These are phyloP conservation scores for Alternaria infectoria DNA, from an alignment of 2,329 filamentous ascomycete species.

Conservation along the genomic window DNA sequence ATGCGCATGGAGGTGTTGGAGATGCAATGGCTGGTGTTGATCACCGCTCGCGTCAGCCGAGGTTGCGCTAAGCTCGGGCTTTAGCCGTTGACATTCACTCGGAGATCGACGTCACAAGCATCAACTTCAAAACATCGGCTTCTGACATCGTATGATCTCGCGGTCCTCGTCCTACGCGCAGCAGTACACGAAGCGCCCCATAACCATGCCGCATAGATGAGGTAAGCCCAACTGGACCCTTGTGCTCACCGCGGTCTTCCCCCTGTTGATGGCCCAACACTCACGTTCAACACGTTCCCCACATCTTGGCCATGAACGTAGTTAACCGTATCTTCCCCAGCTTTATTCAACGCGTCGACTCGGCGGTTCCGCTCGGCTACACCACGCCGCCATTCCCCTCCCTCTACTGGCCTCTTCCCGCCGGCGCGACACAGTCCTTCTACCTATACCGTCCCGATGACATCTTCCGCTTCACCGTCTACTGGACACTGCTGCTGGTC, in stretches of 20 bases:
- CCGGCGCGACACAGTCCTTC: slow-evolving; percentile 61
- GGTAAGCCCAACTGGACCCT: slow-evolving; percentile 20
- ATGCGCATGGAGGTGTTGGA: slow-evolving; percentile 3
- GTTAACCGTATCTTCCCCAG: slow-evolving; percentile 27
- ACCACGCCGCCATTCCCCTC: slow-evolving; percentile 76
- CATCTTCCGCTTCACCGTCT: slow-evolving; percentile 85
- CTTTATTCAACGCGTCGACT: slow-evolving; percentile 55
- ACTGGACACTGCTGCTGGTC: slow-evolving; percentile 85
- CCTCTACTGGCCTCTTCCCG: slow-evolving; percentile 75
- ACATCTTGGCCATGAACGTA: background rate
- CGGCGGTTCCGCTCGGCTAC: slow-evolving; percentile 65
- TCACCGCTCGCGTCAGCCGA: slow-evolving; percentile 31
- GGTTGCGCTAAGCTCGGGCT: slow-evolving; percentile 28
- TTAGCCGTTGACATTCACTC: slow-evolving; percentile 21
- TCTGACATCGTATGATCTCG: background rate
- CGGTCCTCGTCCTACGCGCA: slow-evolving; percentile 1
- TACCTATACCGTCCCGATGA: slow-evolving; percentile 78
- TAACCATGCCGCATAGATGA: slow-evolving; percentile 41
- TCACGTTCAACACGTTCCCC: background rate
- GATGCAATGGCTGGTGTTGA: slow-evolving; percentile 25
- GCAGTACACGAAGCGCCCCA: background rate
- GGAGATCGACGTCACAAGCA: slow-evolving; percentile 19
- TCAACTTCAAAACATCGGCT: slow-evolving; percentile 1
- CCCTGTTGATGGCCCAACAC: background rate
- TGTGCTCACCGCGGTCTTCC: background rate